Conservation (phyloP, 2,329 filamentous ascomycete species). For the Phialemoniopsis sp. region DNA sequence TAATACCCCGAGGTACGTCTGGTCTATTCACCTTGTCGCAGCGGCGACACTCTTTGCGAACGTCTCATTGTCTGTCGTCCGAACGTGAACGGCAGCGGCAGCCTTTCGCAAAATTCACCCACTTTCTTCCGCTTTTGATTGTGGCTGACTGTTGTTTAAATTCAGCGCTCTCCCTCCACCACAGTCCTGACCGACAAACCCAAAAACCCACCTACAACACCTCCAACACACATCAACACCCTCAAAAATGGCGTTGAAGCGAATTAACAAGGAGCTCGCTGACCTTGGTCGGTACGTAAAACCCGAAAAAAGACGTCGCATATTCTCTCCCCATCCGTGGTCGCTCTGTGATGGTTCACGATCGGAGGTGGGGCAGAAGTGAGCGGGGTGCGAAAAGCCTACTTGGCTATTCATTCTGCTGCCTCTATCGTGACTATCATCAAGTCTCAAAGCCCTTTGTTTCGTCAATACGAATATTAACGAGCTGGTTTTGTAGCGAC, state of each 20-base stretch:
- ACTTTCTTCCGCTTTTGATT: slow-evolving; percentile 6
- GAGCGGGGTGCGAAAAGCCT: background rate
- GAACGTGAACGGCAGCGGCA: background rate
- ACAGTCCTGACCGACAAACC: slow-evolving; percentile 7
- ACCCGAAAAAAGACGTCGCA: slow-evolving; percentile 4
- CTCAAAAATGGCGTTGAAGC: slow-evolving; percentile 77
- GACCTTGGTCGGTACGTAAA: slow-evolving; percentile 77
- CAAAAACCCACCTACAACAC: slow-evolving; percentile 9
- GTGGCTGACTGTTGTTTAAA: slow-evolving; percentile 2
- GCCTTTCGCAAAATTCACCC: background rate
- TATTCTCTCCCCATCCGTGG: slow-evolving; percentile 7
- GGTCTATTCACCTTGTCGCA: background rate
- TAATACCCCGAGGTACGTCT: slow-evolving; percentile 1
- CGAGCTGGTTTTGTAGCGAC: slow-evolving; percentile 59
- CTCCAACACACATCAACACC: slow-evolving; percentile 15
- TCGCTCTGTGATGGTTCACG: slow-evolving; percentile 11
- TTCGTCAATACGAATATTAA: slow-evolving; percentile 8
- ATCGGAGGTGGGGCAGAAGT: slow-evolving; percentile 11
- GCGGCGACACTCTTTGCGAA: background rate
- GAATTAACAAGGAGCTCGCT: slow-evolving; percentile 91
- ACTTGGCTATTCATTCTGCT: slow-evolving; percentile 5
- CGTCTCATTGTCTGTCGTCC: slow-evolving; percentile 1
- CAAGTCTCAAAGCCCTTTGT: slow-evolving; percentile 13
- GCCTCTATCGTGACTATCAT: slow-evolving; percentile 1
- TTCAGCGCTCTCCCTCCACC: slow-evolving; percentile 3